A percentile compares a stretch with the other conserved stretches of the same genome.
Conservation (phyloP, 1,139 yeast species). For the Geotrichum citri-aurantii region DNA sequence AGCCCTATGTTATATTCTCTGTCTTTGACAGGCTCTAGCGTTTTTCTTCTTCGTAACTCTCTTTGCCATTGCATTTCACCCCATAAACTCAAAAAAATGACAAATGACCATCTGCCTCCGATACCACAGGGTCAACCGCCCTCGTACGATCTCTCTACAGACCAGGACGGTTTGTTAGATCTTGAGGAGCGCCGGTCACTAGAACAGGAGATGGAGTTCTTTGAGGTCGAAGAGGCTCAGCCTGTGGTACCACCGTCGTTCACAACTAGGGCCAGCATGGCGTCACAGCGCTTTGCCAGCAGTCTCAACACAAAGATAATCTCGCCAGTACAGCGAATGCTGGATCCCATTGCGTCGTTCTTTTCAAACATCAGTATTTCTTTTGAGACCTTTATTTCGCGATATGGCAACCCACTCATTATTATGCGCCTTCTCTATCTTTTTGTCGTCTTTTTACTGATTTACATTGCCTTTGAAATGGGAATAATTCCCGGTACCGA, state of each 20-base stretch:
- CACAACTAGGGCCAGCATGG: conserved; percentile 26
- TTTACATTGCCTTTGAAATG: conserved; percentile 54
- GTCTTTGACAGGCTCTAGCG: not conserved
- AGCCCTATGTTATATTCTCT: not conserved
- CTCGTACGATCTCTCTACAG: conserved; percentile 3
- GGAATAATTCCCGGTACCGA: conserved; percentile 42
- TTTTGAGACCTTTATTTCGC: conserved; percentile 54
- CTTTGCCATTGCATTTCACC: not conserved
- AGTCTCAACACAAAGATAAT: conserved; percentile 45
- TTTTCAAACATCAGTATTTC: conserved; percentile 43
- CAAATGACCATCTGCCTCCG: not conserved
- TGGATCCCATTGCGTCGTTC: conserved; percentile 65
- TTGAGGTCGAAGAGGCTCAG: conserved; percentile 31
- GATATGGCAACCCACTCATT: conserved; percentile 79
- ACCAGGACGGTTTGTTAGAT: conserved; percentile 2
- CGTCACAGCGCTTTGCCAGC: conserved; percentile 28
- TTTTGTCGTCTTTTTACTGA: conserved; percentile 50
- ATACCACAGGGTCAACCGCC: conserved; percentile 4
- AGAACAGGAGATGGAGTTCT: conserved; percentile 39
- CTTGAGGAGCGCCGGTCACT: not conserved
- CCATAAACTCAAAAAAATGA: not conserved
- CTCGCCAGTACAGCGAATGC: conserved; percentile 46
- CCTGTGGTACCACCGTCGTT: conserved; percentile 20
- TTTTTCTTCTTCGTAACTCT: not conserved
- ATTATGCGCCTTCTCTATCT: conserved; percentile 73